Percentiles rank a stretch among this genome's conserved stretches.
These are phyloP conservation scores for Ilex aquifolium DNA, from an alignment of 257 asterid genomes.

Conservation along the genomic window DNA sequence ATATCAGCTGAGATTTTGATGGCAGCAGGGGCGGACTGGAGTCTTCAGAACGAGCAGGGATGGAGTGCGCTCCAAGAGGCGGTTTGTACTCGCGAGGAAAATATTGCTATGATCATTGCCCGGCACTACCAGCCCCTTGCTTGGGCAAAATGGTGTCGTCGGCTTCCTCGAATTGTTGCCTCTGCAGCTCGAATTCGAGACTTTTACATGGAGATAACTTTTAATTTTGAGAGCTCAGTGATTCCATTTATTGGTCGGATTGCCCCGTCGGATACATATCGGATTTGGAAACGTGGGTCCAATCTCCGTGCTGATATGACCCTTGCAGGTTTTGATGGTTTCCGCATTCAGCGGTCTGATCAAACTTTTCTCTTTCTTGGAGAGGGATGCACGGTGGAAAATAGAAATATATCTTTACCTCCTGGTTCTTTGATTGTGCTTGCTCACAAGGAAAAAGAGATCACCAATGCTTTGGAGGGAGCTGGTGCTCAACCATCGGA, in stretches of 20 bases:
- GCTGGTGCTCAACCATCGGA: conserved; percentile 95
- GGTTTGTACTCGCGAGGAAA: conserved; percentile 93
- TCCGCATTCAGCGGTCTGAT: conserved; percentile 94
- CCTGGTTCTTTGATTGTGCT: conserved; percentile 96
- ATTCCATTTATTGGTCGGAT: conserved; percentile 95
- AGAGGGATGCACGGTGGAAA: conserved; percentile 68
- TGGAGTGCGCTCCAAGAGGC: conserved; percentile 99
- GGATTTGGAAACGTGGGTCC: conserved; percentile 97
- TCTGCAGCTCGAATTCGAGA: conserved; percentile 85
- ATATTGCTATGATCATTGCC: conserved; percentile 93
- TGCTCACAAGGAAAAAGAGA: conserved; percentile 90
- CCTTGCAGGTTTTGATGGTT: conserved; percentile 97
- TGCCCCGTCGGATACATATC: conserved; percentile 96
- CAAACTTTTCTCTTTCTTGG: conserved; percentile 96
- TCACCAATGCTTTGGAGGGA: conserved; percentile 93
- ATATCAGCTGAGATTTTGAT: conserved; percentile 86
- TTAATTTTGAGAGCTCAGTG: conserved; percentile 96
- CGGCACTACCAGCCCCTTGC: conserved; percentile 97
- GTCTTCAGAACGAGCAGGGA: conserved; percentile 95
- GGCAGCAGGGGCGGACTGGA: conserved; percentile 99
- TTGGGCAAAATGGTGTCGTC: conserved; percentile 99
- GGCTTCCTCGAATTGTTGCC: conserved; percentile 98
- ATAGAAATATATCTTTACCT: conserved; percentile 61
- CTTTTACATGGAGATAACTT: conserved; percentile 95
- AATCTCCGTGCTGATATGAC: conserved; percentile 99